Evolutionary conservation across 306 rosid genomes (phyloP), one percentile per base, ranked within the genome.

Genomic region (Biancaea sappan): DNA sequence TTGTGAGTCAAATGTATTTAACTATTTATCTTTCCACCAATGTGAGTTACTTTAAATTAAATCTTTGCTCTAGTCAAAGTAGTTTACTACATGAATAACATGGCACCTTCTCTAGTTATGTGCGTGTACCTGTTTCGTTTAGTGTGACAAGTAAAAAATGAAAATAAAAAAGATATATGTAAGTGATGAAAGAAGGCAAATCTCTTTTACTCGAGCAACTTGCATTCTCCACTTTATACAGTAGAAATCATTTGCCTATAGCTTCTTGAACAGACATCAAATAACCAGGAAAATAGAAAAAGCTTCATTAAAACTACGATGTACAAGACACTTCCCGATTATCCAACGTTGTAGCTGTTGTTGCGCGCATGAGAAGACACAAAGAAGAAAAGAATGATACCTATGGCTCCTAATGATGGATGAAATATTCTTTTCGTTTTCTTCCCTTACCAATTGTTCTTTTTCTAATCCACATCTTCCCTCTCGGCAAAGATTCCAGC

Each of bases 301-400:
- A 29, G 31, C 41, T 15, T 28, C 5, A 10, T 58, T 6, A 31
- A 28, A 58, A 31, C 25, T 14, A 56, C 3, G 43, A 31, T 31
- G 24, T 8, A 7, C 25, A 21, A 59, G 24, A 59, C 34, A 11
- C 37, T 34, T 26, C 62, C 11, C 28, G 9, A 56, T 25, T 56
- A 56, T 26, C 61, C 19, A 56, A 56, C 12, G 62, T 26, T 5
- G 19, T 56, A 26, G 19, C 37, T 56, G 19, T 26, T 56, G 19
- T 26, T 13, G 37, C 43, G 25, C 31, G 65, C 65, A 31, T 59
- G 65, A 15, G 65, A 59, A 62, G 35, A 79, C 58, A 56, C 12
- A 75, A 73, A 79, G 60, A 92, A 85, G 96, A 61, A 88, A 89
- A 88, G 96, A 89, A 89, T 89, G 60, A 86, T 81, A 63, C 86